These are phyloP conservation scores for Malus sieversii DNA, from an alignment of 306 rosid species.

Conservation along the genomic window DNA sequence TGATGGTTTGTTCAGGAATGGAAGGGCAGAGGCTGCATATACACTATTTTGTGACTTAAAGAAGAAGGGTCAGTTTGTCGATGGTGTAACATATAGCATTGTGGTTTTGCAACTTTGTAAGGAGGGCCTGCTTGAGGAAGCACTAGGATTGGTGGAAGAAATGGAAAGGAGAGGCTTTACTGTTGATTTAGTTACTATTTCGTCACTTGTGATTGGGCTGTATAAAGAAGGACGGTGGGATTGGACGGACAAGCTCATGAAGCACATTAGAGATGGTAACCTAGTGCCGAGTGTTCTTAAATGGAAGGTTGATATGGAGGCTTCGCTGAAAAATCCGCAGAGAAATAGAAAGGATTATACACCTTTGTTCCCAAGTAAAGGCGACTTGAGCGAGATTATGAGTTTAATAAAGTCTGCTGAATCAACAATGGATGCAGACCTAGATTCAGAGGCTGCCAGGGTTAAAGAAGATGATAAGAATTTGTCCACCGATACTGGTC, in stretches of 20 bases:
- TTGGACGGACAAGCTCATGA: slow-evolving; percentile 78
- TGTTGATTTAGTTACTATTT: slow-evolving; percentile 71
- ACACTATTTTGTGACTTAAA: slow-evolving; percentile 71
- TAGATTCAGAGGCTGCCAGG: slow-evolving; percentile 13
- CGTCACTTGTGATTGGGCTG: slow-evolving; percentile 60
- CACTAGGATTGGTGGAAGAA: slow-evolving; percentile 66
- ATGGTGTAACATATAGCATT: slow-evolving; percentile 73
- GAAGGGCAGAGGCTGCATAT: slow-evolving; percentile 76
- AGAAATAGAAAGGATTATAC: slow-evolving; percentile 52
- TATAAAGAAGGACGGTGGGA: slow-evolving; percentile 68
- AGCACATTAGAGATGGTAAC: slow-evolving; percentile 67
- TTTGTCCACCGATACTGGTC: slow-evolving; percentile 25
- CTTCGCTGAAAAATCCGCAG: slow-evolving; percentile 48
- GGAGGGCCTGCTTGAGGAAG: slow-evolving; percentile 73
- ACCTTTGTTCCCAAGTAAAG: slow-evolving; percentile 55
- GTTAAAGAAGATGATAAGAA: slow-evolving; percentile 18
- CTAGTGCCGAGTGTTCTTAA: slow-evolving; percentile 57
- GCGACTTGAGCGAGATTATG: slow-evolving; percentile 49
- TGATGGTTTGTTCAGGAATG: slow-evolving; percentile 75
- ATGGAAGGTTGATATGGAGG: slow-evolving; percentile 81
- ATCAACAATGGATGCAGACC: not conserved
- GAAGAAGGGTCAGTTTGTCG: slow-evolving; percentile 81
- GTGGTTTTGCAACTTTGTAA: slow-evolving; percentile 63
- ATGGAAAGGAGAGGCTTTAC: slow-evolving; percentile 81
- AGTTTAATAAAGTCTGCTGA: slow-evolving; percentile 32